Conservation (phyloP, 192 early-diverging fungal species). For the Dissophora globulifera region DNA sequence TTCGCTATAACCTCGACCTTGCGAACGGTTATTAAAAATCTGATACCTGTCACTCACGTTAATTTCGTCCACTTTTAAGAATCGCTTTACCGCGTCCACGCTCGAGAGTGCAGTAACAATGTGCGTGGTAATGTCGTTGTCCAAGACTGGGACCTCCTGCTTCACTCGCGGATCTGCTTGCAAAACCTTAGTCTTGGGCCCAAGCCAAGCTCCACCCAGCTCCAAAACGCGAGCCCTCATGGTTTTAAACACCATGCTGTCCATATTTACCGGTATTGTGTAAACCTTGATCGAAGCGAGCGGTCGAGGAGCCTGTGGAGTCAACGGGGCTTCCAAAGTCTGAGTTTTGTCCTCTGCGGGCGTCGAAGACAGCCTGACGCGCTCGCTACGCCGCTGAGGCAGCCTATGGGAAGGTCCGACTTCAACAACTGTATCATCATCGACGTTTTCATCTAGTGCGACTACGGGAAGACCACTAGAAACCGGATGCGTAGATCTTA, state of each 20-base stretch:
- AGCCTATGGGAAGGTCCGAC: too few relatives aligned
- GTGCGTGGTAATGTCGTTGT: slow-evolving; percentile 37
- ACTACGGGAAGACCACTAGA: background rate
- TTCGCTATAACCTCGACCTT: background rate
- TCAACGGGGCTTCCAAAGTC: background rate
- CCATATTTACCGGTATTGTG: slow-evolving; percentile 31
- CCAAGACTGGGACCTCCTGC: slow-evolving; percentile 2
- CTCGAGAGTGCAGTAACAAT: slow-evolving; percentile 29
- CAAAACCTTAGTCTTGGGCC: slow-evolving; percentile 24
- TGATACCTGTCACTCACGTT: slow-evolving; percentile 3
- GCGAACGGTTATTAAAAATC: background rate
- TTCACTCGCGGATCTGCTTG: slow-evolving; percentile 10
- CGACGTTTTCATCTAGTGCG: too few relatives aligned
- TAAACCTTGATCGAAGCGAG: slow-evolving; percentile 15
- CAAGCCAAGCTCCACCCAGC: slow-evolving; percentile 26
- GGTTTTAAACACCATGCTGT: slow-evolving; percentile 11
- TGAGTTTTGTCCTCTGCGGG: too few relatives aligned
- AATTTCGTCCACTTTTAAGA: slow-evolving; percentile 7
- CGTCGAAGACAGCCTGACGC: too few relatives aligned
- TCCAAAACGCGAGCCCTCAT: slow-evolving; percentile 15
- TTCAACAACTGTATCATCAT: too few relatives aligned
- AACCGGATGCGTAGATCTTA: background rate
- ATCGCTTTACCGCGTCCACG: slow-evolving; percentile 19
- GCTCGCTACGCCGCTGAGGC: too few relatives aligned
- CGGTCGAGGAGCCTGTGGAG: background rate